Evolutionary conservation across 441 rosid species (phyloP), one percentile per base, ranked within the genome.

Genomic region (Erodium trifolium): DNA sequence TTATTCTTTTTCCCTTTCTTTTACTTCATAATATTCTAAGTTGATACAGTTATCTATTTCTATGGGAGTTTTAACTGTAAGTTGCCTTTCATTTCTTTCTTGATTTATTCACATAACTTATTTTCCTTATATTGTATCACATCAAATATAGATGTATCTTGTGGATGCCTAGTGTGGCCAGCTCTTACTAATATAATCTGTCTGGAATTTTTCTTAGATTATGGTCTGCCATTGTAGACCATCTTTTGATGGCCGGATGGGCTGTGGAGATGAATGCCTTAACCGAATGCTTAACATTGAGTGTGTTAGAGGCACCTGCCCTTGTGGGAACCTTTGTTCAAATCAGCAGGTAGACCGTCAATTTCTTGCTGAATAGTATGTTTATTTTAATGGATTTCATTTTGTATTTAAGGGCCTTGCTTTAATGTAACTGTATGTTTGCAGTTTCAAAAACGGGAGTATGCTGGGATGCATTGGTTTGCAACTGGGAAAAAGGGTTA

Each of bases 251-350:
- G 86, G 88, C 64, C 71, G 81, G 67, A 76, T 79, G 68, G 99
- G 97, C 67, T 91, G 99, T 76, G 90, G 97, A 65, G 99, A 94
- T 77, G 91, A 86, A 78, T 94, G 99, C 80, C 82, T 94, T 81
- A 94, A 94, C 72, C 88, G 97, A 74, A 85, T 94, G 89, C 89
- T 91, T 66, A 94, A 90, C 81, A 92, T 94, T 78, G 99, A 94
- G 82, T 94, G 99, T 74, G 90, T 88, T 79, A 85, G 80, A 65
- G 88, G 92, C 75, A 92, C 97, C 80, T 94, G 99, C 67, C 97
- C 99, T 11, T 87, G 97, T 73, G 92, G 96, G 39, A 88, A 84
- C 67, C 81, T 80, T 19, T 94, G 99, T 77, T 88, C 98, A 79
- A 92, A 94, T 82, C 97, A 93, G 81, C 96, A 88, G 92, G 97